Base-by-base conservation (phyloP, 345 rosid species). In the Reutealis trisperma region DNA sequence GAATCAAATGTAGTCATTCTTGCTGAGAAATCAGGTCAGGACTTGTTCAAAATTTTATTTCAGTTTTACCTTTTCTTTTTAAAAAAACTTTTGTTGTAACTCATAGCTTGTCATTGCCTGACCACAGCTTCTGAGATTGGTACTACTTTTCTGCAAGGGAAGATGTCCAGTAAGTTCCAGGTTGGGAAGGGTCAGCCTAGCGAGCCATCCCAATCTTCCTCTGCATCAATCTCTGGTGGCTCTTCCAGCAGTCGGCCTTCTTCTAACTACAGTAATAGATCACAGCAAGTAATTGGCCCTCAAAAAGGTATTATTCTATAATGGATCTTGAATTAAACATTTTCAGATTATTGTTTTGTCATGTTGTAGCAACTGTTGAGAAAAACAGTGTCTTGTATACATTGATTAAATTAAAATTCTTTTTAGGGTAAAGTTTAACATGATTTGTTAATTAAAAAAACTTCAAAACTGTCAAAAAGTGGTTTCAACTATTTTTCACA, bases 161-260 rank as follows among this genome's bases (percentile, higher is more conserved):
- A 87, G 78, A 79, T 83, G 73, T 79, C 81, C 42, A 79, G 71
- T 80, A 90, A 87, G 76, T 84, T 92, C 51, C 90, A 87, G 69
- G 85, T 78, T 45, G 84, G 79, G 83, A 92, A 91, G 85, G 79
- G 79, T 76, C 88, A 80, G 49, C 79, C 57, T 19, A 79, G 71
- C 73, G 94, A 91, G 59, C 65, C 91, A 79, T 81, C 88, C 76
- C 93, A 78, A 67, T 82, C 87, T 44, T 80, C 88, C 76, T 84
- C 86, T 77, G 77, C 83, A 52, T 80, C 92, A 80, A 77, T 77
- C 78, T 91, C 88, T 44, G 82, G 84, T 78, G 85, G 89, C 72
- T 85, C 94, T 81, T 88, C 91, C 16, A 80, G 82, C 47, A 92
- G 92, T 76, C 86, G 93, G 70, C 94, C 94, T 79, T 84, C 94